A percentile compares a stretch with the other conserved stretches of the same genome.
Evolutionary conservation across 768 basidiomycete genomes (phyloP).

Genomic region (Panellus pusillus): DNA sequence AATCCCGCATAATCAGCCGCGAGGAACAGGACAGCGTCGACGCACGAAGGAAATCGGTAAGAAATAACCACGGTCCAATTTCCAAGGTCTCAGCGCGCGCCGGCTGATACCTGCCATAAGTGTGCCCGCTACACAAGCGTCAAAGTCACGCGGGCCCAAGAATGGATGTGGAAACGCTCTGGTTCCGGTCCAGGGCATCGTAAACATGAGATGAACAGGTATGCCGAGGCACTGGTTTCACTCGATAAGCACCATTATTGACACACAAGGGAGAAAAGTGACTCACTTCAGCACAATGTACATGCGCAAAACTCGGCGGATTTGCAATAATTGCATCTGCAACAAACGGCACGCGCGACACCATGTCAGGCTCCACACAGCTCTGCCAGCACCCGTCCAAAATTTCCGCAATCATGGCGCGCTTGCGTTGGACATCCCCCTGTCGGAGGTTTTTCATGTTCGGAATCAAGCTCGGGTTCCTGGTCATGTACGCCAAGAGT

Average conservation of each 20-base stretch:
- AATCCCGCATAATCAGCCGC: too few relatives aligned
- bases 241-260: too few relatives aligned
- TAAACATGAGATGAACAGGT: conserved; percentile 27
- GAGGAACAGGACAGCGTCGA: too few relatives aligned
- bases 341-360: conserved; percentile 35
- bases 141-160: too few relatives aligned
- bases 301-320: conserved; percentile 49
- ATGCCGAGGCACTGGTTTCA: conserved; percentile 39
- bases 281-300: conserved; percentile 35
- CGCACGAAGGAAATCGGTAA: too few relatives aligned
- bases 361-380: conserved; percentile 34
- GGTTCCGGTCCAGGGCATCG: conserved; percentile 30
- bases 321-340: conserved; percentile 50
- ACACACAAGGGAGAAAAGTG: too few relatives aligned
- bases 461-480: conserved; percentile 48
- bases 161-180: conserved; percentile 44
- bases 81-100: too few relatives aligned
- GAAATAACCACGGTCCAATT: too few relatives aligned
- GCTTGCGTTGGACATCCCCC: conserved; percentile 45
- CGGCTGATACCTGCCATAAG: too few relatives aligned
- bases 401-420: conserved; percentile 43
- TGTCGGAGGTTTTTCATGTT: conserved; percentile 38
- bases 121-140: too few relatives aligned
- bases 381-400: conserved; percentile 44
- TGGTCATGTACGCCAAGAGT: conserved; percentile 51